These are phyloP conservation scores for Phialemoniopsis sp. DNA, from an alignment of 2,329 filamentous ascomycete genomes.

Conservation along the genomic window DNA sequence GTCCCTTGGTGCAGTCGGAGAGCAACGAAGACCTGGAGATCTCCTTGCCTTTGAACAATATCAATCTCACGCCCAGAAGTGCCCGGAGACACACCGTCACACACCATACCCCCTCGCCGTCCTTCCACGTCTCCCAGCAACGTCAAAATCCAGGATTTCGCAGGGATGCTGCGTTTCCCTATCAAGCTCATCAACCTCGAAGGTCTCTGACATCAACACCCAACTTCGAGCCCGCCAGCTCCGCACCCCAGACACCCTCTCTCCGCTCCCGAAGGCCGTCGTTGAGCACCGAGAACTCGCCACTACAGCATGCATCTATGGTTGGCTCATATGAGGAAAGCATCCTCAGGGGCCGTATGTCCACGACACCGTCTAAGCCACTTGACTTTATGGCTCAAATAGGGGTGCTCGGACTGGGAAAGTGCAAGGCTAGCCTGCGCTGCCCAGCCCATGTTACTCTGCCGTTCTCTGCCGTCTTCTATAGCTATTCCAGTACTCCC, in stretches of 20 bases:
- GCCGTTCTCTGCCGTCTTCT: slow-evolving; percentile 92
- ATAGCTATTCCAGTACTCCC: slow-evolving; percentile 75
- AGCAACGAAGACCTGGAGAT: slow-evolving; percentile 76
- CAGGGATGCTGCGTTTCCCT: slow-evolving; percentile 59
- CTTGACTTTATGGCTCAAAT: slow-evolving; percentile 94
- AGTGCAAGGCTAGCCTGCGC: slow-evolving; percentile 78
- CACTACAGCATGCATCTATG: slow-evolving; percentile 87
- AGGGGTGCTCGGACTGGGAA: slow-evolving; percentile 82
- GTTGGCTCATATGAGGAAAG: slow-evolving; percentile 98
- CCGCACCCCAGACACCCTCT: slow-evolving; percentile 46
- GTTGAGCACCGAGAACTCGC: slow-evolving; percentile 67
- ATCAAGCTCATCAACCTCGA: slow-evolving; percentile 75
- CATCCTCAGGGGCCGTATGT: slow-evolving; percentile 93
- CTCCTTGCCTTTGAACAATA: slow-evolving; percentile 45
- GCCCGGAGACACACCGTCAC: slow-evolving; percentile 64
- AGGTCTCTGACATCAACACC: slow-evolving; percentile 66
- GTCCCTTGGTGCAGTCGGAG: slow-evolving; percentile 83
- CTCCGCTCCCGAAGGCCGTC: slow-evolving; percentile 63
- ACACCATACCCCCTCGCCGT: slow-evolving; percentile 28
- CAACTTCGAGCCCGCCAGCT: slow-evolving; percentile 29
- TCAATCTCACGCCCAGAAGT: slow-evolving; percentile 39
- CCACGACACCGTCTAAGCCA: slow-evolving; percentile 87
- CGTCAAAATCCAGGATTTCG: slow-evolving; percentile 36
- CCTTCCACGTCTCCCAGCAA: slow-evolving; percentile 8
- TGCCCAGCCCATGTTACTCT: slow-evolving; percentile 90